Percentiles rank a stretch among this genome's conserved stretches.
Evolutionary conservation across 2,329 filamentous ascomycete genomes (phyloP).

Genomic region (Fusarium keratoplasticum): DNA sequence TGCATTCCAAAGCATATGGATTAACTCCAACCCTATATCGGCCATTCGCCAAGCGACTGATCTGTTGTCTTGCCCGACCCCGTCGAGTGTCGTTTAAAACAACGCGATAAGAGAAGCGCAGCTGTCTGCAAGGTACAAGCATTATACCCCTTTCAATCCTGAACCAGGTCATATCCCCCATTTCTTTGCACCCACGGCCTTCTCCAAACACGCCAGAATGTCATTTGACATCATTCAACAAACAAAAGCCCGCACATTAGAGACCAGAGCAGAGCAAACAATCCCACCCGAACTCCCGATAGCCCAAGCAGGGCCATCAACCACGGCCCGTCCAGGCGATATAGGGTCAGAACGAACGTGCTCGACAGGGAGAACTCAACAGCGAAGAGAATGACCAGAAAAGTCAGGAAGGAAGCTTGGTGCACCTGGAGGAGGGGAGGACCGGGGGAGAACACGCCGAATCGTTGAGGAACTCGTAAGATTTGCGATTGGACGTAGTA

Average conservation of each 20-base stretch:
- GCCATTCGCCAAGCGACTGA: neutral
- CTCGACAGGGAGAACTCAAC: neutral
- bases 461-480: conserved; percentile 12
- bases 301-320: neutral
- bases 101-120: neutral
- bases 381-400: neutral
- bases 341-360: neutral
- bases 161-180: neutral
- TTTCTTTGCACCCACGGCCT: too few relatives aligned
- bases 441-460: conserved; percentile 10
- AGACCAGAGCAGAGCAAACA: neutral
- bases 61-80: neutral
- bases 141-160: neutral
- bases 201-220: neutral
- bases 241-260: neutral
- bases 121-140: neutral
- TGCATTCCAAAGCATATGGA: too few relatives aligned
- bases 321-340: neutral
- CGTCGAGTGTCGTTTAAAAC: neutral
- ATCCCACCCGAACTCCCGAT: neutral
- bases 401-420: neutral
- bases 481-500: conserved; percentile 14
- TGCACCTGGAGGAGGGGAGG: conserved; percentile 1
- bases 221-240: neutral
- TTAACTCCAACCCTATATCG: neutral